Evolutionary conservation across 192 early-diverging fungal genomes (phyloP), one percentile per base, ranked within the genome.

Genomic region (Umbelopsis vinacea): DNA sequence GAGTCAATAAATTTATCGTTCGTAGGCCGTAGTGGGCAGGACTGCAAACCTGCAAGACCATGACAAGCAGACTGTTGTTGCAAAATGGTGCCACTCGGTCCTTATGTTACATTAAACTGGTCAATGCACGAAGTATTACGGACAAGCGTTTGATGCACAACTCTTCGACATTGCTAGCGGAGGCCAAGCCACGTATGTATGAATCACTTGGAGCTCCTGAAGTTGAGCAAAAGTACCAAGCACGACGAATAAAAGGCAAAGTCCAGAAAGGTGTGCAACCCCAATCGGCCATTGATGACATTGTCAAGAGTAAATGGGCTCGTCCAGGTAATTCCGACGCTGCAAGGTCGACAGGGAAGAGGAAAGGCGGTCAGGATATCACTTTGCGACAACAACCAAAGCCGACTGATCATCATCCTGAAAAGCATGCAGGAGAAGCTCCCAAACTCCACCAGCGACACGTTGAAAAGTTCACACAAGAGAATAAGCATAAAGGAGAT

Each of bases 391-490:
- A 9, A 29, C 57, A 63, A 12, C 57, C 33, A 38, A 22, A 5
- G 6, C 63, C 79, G 43, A 29, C 68, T 12, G 75, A 76, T 67
- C 22, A 67, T 5, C 75, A 73, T 71, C 67, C 71, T 26, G 79
- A 80, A 48, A 80, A 80, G 15, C 66, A 71, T 48, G 63, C 67
- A 23, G 66, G 74, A 1, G 75, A 80, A 47, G 22, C 66, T 2
- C 46, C 48, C 22, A 73, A 76, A 43, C 29, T 23, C 0, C 67
- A 74, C 15, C 74, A 76, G 10, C 71, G 75, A 43, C 79, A 80
- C 50, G 46, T 74, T 29, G 71, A 76, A 14, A 73, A 76, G 37
- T 76, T 76, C 21, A 37, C 63, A n/a, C 73, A 76, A 35, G 52
- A 74, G 37, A 21, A 66, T 17, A 74, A 80, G 24, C 52, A 71